These are phyloP conservation scores for Colletotrichum destructivum DNA, from an alignment of 2,329 filamentous ascomycete genomes.

Conservation along the genomic window DNA sequence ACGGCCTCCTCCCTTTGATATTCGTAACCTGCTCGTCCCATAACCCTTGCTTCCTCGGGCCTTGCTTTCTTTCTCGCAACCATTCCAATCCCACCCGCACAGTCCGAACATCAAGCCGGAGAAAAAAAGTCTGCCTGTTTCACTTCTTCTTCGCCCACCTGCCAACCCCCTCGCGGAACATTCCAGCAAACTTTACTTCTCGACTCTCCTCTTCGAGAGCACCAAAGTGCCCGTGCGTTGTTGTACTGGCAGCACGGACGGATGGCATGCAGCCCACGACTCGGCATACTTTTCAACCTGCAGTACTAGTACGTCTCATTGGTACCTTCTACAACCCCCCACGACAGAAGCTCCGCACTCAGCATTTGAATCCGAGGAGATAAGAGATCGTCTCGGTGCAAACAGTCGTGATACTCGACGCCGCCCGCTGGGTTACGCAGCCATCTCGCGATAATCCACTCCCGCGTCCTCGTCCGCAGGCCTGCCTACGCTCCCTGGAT, in stretches of 20 bases:
- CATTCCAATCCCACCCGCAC: slow-evolving; percentile 1
- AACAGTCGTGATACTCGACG: background rate
- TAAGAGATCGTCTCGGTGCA: background rate
- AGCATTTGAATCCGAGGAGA: too few species aligned
- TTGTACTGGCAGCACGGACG: background rate
- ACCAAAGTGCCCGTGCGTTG: background rate
- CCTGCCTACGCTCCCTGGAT: slow-evolving; percentile 9
- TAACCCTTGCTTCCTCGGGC: slow-evolving; percentile 14
- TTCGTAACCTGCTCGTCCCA: slow-evolving; percentile 21
- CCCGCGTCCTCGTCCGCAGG: slow-evolving; percentile 6
- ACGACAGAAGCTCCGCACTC: background rate
- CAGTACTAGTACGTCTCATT: slow-evolving; percentile 26
- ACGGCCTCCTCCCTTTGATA: background rate
- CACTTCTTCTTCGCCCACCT: background rate
- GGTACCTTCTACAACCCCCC: background rate
- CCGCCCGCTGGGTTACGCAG: background rate
- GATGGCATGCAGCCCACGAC: slow-evolving; percentile 22
- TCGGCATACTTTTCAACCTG: slow-evolving; percentile 35
- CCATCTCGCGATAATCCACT: background rate
- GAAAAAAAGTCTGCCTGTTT: background rate
- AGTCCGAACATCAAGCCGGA: slow-evolving; percentile 4
- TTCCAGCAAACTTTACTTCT: slow-evolving; percentile 34
- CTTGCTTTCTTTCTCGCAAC: background rate
- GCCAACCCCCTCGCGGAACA: slow-evolving; percentile 17
- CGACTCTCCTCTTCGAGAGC: background rate